These are phyloP conservation scores for Nothophoma quercina DNA, from an alignment of 2,329 filamentous ascomycete genomes.

Conservation along the genomic window DNA sequence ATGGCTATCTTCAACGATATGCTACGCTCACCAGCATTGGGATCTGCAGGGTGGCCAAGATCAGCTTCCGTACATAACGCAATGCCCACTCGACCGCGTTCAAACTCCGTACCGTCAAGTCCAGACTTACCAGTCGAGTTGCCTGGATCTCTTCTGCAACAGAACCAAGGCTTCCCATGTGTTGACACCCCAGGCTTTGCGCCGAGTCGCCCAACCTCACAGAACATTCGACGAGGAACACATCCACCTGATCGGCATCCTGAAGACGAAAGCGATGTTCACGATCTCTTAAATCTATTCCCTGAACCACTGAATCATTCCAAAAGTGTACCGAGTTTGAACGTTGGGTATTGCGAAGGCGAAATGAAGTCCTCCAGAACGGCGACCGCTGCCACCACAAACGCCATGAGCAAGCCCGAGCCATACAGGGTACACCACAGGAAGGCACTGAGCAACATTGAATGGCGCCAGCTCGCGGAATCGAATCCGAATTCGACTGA, in stretches of 20 bases:
- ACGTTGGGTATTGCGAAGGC: constrained; percentile 17
- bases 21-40: constrained; percentile 50
- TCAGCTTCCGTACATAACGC: constrained; percentile 44
- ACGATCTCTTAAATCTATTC: constrained; percentile 17
- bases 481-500: constrained; percentile 24
- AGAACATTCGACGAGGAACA: constrained; percentile 21
- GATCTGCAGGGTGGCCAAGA: constrained; percentile 39
- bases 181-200: constrained; percentile 22
- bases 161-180: constrained; percentile 44
- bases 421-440: constrained; percentile 32
- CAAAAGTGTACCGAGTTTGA: constrained; percentile 24
- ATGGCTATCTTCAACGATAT: constrained; percentile 54
- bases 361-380: constrained; percentile 39
- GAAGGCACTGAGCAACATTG: constrained; percentile 26
- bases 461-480: constrained; percentile 24
- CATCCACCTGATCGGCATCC: constrained; percentile 9
- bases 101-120: constrained; percentile 50
- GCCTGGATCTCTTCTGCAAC: constrained; percentile 39
- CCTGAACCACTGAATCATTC: constrained; percentile 26
- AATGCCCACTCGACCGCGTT: constrained; percentile 49
- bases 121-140: constrained; percentile 44
- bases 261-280: constrained; percentile 17
- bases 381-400: constrained; percentile 31
- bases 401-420: constrained; percentile 24
- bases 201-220: constrained; percentile 19